Evolutionary conservation across 192 early-diverging fungal genomes (phyloP).

Genomic region (Coemansia sp.): DNA sequence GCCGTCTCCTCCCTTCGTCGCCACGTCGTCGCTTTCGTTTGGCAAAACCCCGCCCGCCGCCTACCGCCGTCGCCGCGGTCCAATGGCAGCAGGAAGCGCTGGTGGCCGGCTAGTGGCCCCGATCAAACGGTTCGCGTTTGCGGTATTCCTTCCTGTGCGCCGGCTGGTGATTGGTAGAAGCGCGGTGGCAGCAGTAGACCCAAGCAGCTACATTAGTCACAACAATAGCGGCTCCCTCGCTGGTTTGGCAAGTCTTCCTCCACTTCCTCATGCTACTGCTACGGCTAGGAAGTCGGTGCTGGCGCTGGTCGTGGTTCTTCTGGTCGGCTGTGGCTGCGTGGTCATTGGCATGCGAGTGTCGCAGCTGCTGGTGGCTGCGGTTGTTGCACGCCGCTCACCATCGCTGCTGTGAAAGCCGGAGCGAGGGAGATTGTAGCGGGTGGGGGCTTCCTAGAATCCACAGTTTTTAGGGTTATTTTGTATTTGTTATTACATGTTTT

Average conservation of each 20-base stretch:
- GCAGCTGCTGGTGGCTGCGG: not conserved
- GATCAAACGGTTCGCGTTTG: conserved; percentile 12
- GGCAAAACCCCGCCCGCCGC: too few species aligned
- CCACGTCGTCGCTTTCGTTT: too few species aligned
- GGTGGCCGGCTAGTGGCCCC: not conserved
- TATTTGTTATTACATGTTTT: too few species aligned
- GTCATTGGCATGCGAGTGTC: conserved; percentile 15
- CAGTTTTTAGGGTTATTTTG: too few species aligned
- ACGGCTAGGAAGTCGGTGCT: conserved; percentile 14
- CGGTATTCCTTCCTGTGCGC: conserved; percentile 43
- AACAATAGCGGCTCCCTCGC: too few species aligned
- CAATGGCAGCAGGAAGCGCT: not conserved
- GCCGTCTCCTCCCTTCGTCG: too few species aligned
- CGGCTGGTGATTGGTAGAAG: conserved; percentile 29
- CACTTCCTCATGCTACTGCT: not conserved
- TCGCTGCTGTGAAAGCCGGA: not conserved
- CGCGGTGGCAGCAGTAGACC: not conserved
- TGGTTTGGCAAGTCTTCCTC: not conserved
- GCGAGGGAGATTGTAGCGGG: too few species aligned
- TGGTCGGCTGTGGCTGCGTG: conserved; percentile 7
- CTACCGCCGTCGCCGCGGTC: not conserved
- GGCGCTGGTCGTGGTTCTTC: conserved; percentile 17
- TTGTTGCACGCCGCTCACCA: not conserved
- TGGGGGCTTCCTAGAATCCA: too few species aligned
- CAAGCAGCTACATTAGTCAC: not conserved